phyloP scores from a whole-genome alignment of 78 protist genomes.

The Planoprotostelium fungivorum region DNA sequence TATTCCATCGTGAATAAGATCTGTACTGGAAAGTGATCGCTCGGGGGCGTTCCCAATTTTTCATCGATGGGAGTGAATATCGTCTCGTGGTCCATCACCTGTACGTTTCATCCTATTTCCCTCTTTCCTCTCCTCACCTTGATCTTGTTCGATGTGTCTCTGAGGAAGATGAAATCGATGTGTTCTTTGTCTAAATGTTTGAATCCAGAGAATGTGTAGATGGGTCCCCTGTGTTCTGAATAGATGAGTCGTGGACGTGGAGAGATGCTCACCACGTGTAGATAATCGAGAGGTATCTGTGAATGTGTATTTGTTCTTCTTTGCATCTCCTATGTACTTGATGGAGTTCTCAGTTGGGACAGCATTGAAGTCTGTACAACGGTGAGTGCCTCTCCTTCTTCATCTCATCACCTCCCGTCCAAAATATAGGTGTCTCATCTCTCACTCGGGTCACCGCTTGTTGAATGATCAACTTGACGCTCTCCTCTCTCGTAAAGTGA shows the following conservation, averaged over 20 bases:
- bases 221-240: neutral
- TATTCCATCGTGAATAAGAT: too few relatives aligned
- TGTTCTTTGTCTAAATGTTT: neutral
- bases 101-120: neutral
- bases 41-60: neutral
- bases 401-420: neutral
- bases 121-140: neutral
- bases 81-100: neutral
- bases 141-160: neutral
- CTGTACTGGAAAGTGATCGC: neutral
- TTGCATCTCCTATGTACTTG: neutral
- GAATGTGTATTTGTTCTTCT: neutral
- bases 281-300: neutral
- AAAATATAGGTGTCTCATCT: neutral
- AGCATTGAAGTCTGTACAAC: neutral
- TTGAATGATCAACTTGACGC: neutral
- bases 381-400: neutral
- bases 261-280: neutral
- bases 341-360: neutral
- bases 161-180: neutral
- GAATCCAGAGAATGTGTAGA: neutral
- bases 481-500: too few relatives aligned
- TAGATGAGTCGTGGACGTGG: too few relatives aligned
- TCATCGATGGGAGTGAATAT: neutral
- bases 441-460: neutral